phyloP scores from a whole-genome alignment of 2,329 filamentous ascomycete genomes.

The Alternaria atra region DNA sequence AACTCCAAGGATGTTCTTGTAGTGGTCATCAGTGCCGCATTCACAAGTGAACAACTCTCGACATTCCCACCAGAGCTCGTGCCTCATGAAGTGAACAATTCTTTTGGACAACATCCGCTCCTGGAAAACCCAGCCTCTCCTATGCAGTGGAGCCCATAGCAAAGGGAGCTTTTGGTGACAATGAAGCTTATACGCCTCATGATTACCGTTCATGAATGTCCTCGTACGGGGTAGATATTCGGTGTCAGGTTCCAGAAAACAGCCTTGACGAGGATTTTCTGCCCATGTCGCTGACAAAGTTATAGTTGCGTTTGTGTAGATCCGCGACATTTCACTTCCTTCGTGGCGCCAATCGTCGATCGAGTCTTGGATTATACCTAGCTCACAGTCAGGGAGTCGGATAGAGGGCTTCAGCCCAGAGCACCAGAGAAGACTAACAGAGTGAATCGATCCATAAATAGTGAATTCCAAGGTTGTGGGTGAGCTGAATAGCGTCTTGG shows the following conservation, averaged over 20 bases:
- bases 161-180: neutral
- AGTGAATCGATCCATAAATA: slow-evolving; percentile 31
- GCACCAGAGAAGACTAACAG: slow-evolving; percentile 1
- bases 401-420: neutral
- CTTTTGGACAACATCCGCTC: slow-evolving; percentile 2
- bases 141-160: neutral
- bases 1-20: no score
- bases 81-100: slow-evolving; percentile 3
- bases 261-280: neutral
- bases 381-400: neutral
- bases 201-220: neutral
- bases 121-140: slow-evolving; percentile 3
- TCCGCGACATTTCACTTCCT: slow-evolving; percentile 14
- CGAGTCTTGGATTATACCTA: slow-evolving; percentile 14
- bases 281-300: slow-evolving; percentile 3
- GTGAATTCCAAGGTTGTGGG: slow-evolving; percentile 9
- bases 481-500: slow-evolving; percentile 19
- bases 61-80: slow-evolving; percentile 1
- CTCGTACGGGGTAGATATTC: neutral
- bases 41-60: neutral
- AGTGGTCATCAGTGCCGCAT: neutral
- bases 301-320: slow-evolving; percentile 1
- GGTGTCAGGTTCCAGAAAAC: neutral
- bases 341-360: slow-evolving; percentile 20
- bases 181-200: neutral